Base-by-base conservation (phyloP, 345 rosid species). In the Ceriops decandra region DNA sequence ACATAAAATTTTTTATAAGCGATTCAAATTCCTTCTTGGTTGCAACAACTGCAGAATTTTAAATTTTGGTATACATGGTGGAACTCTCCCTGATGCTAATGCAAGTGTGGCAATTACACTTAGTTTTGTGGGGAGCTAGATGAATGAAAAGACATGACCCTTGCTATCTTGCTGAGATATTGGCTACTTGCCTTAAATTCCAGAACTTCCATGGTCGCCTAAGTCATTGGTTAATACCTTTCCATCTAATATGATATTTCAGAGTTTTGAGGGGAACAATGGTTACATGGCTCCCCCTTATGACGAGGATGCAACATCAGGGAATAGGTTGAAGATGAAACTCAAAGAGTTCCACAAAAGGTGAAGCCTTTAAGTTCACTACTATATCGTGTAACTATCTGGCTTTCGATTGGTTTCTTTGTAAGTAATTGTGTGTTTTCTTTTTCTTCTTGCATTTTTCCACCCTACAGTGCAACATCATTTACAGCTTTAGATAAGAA, bases 291-390 rank as follows among this genome's bases (percentile, higher is more conserved):
- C 91, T 72, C 83, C 86, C 22, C 59, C 82, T 36, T 87, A 79
- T 62, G 73, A 85, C 59, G 95, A 83, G 59, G 91, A 82, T 38
- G 68, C 81, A 52, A 67, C 90, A 21, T 81, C 96, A 35, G 96
- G 90, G 77, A 92, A 82, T 80, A 82, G 84, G 81, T 82, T 93
- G 54, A 88, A 82, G 81, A 84, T 88, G 90, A 89, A 82, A 76
- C 85, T 93, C 60, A 87, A 85, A 69, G 98, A 93, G 81, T 83
- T 93, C 60, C 97, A 83, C 69, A 84, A 62, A 79, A 93, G 85
- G 97, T 93, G 46, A 42, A 42, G 49, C 15, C 16, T 42, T 42
- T 13, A 11, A 42, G 49, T 42, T 47, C 36, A 52, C 68, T 46
- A 26, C 22, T 8, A 2, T 42, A 2, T 10, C 52, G 52, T 28